A percentile compares a stretch with the other conserved stretches of the same genome.
These are phyloP conservation scores for Solanum sitiens DNA, from an alignment of 257 asterid species.

Conservation along the genomic window DNA sequence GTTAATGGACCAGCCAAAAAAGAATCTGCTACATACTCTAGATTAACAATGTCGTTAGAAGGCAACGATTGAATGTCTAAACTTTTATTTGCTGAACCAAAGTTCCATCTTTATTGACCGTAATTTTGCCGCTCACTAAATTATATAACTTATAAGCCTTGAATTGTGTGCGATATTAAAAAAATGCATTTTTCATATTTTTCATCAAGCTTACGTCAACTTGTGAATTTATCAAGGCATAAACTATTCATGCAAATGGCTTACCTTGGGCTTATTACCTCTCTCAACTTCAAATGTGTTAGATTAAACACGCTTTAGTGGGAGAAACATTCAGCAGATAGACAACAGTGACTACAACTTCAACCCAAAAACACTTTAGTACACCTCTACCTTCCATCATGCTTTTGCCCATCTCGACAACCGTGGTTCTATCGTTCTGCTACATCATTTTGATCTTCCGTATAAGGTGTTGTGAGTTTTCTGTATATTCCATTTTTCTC, in stretches of 20 bases:
- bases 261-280: not conserved
- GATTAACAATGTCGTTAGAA: not conserved
- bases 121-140: not conserved
- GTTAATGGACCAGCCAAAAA: not conserved
- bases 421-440: no score
- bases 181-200: not conserved
- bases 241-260: not conserved
- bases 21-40: not conserved
- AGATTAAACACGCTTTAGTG: no score
- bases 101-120: not conserved
- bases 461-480: no score
- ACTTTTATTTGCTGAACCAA: not conserved
- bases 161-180: not conserved
- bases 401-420: no score
- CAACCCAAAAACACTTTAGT: no score
- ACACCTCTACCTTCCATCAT: no score
- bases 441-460: no score
- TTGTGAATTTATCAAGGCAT: not conserved
- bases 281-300: no score
- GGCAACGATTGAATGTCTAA: not conserved
- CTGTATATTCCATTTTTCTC: no score
- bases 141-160: not conserved
- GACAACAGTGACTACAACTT: no score
- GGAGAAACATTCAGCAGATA: no score
- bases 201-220: not conserved